These are phyloP conservation scores for Pholiota adiposa DNA, from an alignment of 1,284 basidiomycete species.

Conservation along the genomic window DNA sequence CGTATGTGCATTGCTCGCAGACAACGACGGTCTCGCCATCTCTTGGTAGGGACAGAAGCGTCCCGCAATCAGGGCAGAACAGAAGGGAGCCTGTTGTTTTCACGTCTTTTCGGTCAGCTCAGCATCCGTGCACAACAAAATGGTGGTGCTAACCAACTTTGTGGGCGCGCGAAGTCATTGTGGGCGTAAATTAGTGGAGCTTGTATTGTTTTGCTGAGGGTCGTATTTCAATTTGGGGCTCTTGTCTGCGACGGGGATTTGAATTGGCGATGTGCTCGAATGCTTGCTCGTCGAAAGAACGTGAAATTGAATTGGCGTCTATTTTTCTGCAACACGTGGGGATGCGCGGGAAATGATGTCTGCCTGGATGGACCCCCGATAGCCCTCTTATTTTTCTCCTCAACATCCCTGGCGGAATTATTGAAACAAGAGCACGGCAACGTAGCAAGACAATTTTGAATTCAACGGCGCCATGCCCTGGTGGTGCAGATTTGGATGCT, in stretches of 20 bases:
- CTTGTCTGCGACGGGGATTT: not conserved
- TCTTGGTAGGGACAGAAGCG: slow-evolving; percentile 83
- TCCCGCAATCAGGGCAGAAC: slow-evolving; percentile 94
- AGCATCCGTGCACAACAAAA: not conserved
- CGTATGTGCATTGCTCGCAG: slow-evolving; percentile 89
- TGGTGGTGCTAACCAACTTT: slow-evolving; percentile 38
- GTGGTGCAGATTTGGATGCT: too few relatives aligned
- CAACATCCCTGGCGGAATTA: too few relatives aligned
- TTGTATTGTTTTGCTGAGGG: not conserved
- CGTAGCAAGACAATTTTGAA: too few relatives aligned
- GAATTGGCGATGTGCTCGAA: not conserved
- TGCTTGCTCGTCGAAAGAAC: not conserved
- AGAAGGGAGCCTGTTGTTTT: slow-evolving; percentile 77
- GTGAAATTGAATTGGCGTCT: not conserved
- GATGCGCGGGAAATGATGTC: not conserved
- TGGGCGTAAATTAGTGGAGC: slow-evolving; percentile 13
- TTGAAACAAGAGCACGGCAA: too few relatives aligned
- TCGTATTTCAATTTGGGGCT: not conserved
- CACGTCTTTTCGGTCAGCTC: slow-evolving; percentile 7
- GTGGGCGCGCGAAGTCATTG: slow-evolving; percentile 31
- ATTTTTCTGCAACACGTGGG: slow-evolving; percentile 5
- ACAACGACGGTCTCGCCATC: slow-evolving; percentile 78
- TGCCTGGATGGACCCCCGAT: too few relatives aligned
- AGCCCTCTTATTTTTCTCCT: too few relatives aligned
- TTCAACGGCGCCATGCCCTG: too few relatives aligned